A percentile compares a stretch with the other conserved stretches of the same genome.
Conservation (phyloP, 306 rosid species). For the Chamaecrista fasciculata region DNA sequence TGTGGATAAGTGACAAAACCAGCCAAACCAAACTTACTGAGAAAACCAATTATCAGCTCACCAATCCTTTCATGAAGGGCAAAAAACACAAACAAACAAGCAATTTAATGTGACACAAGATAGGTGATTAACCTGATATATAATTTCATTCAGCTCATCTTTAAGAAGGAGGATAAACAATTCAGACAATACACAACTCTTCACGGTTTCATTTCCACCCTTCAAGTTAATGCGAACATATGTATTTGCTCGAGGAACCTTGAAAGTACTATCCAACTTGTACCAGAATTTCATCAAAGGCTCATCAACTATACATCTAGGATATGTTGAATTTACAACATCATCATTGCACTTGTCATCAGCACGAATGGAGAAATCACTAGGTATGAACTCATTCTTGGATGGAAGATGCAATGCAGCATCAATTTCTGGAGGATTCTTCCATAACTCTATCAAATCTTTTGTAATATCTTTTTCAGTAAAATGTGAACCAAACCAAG, state of each 20-base stretch:
- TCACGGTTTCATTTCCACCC: conserved; percentile 64
- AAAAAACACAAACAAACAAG: background rate
- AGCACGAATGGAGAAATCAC: conserved; percentile 77
- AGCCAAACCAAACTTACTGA: background rate
- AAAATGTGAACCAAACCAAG: conserved; percentile 91
- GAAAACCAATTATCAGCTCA: background rate
- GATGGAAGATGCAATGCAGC: conserved; percentile 76
- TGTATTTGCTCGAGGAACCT: conserved; percentile 90
- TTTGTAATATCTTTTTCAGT: conserved; percentile 70
- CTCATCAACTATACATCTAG: conserved; percentile 79
- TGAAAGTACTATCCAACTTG: conserved; percentile 74
- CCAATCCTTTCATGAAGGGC: conserved; percentile 5
- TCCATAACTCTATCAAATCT: conserved; percentile 73
- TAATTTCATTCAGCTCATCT: conserved; percentile 81
- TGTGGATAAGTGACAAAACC: background rate
- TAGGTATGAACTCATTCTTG: conserved; percentile 87
- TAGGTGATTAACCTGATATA: conserved; percentile 77
- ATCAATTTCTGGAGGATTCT: conserved; percentile 74
- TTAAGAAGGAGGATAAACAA: conserved; percentile 77
- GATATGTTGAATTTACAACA: conserved; percentile 45
- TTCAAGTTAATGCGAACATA: conserved; percentile 85
- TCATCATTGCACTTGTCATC: conserved; percentile 32
- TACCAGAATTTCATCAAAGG: conserved; percentile 89
- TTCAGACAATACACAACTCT: conserved; percentile 69
- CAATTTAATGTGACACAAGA: conserved; percentile 14